phyloP scores from a whole-genome alignment of 169 alveolate species.

The Plasmodium berghei region DNA sequence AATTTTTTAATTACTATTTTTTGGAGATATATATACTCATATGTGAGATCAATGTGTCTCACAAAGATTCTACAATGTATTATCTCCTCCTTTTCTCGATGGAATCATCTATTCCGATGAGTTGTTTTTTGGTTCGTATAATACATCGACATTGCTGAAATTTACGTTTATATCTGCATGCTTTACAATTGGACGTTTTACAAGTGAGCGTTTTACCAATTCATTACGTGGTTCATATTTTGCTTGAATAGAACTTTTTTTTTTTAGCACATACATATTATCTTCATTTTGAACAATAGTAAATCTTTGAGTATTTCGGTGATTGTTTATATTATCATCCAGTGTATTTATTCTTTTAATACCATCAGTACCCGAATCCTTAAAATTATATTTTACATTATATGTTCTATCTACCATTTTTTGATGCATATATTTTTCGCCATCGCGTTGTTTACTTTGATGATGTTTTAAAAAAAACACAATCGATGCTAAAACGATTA shows the following conservation, averaged over 20 bases:
- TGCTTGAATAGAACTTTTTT: not conserved
- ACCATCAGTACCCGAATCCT: not conserved
- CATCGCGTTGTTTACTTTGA: slow-evolving; percentile 3
- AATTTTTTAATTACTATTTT: too few relatives aligned
- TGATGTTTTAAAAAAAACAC: not conserved
- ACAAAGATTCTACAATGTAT: too few relatives aligned
- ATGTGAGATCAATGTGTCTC: too few relatives aligned
- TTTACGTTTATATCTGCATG: too few relatives aligned
- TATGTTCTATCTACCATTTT: not conserved
- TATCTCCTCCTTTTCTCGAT: too few relatives aligned
- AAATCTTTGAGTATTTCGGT: slow-evolving; percentile 5
- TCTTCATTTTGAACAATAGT: slow-evolving; percentile 7
- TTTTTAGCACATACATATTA: not conserved
- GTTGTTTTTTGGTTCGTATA: not conserved
- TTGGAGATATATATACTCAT: too few relatives aligned
- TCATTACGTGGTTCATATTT: not conserved
- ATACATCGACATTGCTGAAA: not conserved
- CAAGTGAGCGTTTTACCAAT: not conserved
- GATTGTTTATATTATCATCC: not conserved
- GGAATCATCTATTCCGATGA: too few relatives aligned
- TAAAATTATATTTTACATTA: not conserved
- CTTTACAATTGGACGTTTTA: not conserved
- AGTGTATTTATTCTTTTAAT: not conserved
- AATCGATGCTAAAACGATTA: slow-evolving; percentile 8
- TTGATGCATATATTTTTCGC: slow-evolving; percentile 8